Percentiles rank a stretch among this genome's conserved stretches.
Evolutionary conservation across 2,329 filamentous ascomycete species (phyloP).

Genomic region (Juglanconis juglandina): DNA sequence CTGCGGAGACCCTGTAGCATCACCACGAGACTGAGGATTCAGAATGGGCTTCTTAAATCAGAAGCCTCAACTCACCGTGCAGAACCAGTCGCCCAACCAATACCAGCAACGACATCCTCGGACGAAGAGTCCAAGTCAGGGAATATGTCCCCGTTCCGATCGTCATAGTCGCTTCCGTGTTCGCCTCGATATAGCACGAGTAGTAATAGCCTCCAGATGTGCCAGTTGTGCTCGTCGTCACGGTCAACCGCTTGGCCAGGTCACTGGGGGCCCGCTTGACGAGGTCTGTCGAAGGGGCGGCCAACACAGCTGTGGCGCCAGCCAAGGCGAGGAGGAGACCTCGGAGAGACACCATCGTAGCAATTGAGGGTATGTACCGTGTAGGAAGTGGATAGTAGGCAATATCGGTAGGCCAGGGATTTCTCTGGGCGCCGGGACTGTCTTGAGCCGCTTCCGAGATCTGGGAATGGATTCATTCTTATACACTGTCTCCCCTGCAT

Average conservation of each 20-base stretch:
- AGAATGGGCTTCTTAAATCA: no score
- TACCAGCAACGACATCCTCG: constrained; percentile 8
- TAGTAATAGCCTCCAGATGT: constrained; percentile 3
- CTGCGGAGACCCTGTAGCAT: neutral
- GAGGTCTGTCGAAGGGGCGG: constrained; percentile 5
- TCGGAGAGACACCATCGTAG: constrained; percentile 3
- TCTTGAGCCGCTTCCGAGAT: neutral
- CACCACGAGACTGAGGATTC: no score
- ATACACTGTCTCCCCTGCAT: neutral
- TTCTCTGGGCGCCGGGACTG: neutral
- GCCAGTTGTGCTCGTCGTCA: constrained; percentile 2
- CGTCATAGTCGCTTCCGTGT: constrained; percentile 5
- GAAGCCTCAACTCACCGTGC: constrained; percentile 2
- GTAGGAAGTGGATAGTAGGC: neutral
- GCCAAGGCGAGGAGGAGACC: neutral
- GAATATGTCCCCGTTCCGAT: constrained; percentile 7
- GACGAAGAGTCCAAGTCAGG: constrained; percentile 5
- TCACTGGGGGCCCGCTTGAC: neutral
- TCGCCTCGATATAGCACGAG: constrained; percentile 6
- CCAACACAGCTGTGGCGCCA: neutral
- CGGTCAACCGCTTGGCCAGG: constrained; percentile 6
- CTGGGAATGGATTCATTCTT: neutral
- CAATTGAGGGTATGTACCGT: neutral
- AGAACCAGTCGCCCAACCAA: constrained; percentile 11
- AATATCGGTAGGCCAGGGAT: neutral